Evolutionary conservation across 2,329 filamentous ascomycete genomes (phyloP), one percentile per base, ranked within the genome.

Genomic region (Aspergillus transmontanensis): DNA sequence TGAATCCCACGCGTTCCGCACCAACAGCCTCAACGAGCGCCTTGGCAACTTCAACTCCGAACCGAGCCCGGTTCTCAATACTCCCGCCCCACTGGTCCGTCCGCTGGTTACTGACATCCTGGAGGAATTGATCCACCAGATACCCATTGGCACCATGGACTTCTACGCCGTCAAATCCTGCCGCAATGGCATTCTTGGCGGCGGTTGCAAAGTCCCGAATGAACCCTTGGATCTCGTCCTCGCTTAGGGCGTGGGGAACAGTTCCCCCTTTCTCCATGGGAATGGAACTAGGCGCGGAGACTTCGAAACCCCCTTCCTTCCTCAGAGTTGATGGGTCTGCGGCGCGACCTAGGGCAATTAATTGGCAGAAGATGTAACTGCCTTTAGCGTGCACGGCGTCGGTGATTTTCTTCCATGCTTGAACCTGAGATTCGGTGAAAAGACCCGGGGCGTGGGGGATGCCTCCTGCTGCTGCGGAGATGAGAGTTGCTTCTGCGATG

Each of bases 341-440:
- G 4, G 82, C 81, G 11, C 89, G 83, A 1, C 89, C 88, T 19
- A 86, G 77, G 0, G 83, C 83, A 79, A 85, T 89, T 0, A 91
- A 77, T 69, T 91, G 89, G 4, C 82, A 77, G 74, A 81, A 89
- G 28, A 90, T 86, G 69, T 80, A 86, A 21, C 81, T 83, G 1
- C 84, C 85, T 64, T 86, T 87, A 28, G 78, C 78, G 69, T 91
- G 89, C 0, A 91, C 86, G 0, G 83, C 85, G n/a, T 86, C 82
- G 4, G 84, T 87, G 51, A 90, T 78, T 1, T 79, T 74, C 66
- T 82, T 85, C 89, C 88, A 91, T 0, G 79, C 83, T 0, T 76
- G 77, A 23, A 88, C 76, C 63, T 89, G 86, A 10, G 78, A 11
- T 0, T 81, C 74, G 12, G 72, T 83, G 71, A 81, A 88, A 63